These are phyloP conservation scores for Odontarrhena argentea DNA, from an alignment of 345 rosid genomes.

Conservation along the genomic window DNA sequence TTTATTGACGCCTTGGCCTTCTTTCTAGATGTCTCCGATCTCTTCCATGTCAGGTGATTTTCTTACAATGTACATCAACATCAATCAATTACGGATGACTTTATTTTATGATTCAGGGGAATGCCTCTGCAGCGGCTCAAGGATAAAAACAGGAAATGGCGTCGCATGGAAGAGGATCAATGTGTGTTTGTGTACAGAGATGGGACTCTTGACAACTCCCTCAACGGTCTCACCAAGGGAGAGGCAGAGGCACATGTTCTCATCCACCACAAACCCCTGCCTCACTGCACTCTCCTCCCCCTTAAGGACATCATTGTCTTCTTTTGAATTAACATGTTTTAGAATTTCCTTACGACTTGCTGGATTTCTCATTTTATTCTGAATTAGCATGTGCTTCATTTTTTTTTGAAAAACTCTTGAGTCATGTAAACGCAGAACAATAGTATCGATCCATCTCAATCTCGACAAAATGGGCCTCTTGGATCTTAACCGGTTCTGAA, in stretches of 20 bases:
- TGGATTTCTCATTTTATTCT: no score
- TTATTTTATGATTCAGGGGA: conserved; percentile 46
- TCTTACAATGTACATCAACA: no score
- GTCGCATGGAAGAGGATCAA: conserved; percentile 49
- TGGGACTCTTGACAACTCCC: conserved; percentile 48
- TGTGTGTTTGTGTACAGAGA: conserved; percentile 49
- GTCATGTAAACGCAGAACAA: no score
- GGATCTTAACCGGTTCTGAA: no score
- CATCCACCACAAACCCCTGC: conserved; percentile 6
- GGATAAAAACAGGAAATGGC: conserved; percentile 46
- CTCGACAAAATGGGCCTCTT: no score
- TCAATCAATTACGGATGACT: no score
- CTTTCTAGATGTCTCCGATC: conserved; percentile 46
- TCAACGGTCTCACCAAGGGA: neutral
- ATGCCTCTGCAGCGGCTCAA: conserved; percentile 41
- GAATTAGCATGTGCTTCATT: no score
- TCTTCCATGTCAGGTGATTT: conserved; percentile 49
- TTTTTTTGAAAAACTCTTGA: neutral
- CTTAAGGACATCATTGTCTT: conserved; percentile 41
- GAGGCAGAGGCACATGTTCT: conserved; percentile 5
- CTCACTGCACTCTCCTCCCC: conserved; percentile 32
- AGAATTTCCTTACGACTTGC: no score
- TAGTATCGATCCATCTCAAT: no score
- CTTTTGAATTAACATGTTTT: neutral
- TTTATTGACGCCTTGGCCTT: conserved; percentile 60